These are phyloP conservation scores for Ogataea pini DNA, from an alignment of 805 yeast genomes.

Conservation along the genomic window DNA sequence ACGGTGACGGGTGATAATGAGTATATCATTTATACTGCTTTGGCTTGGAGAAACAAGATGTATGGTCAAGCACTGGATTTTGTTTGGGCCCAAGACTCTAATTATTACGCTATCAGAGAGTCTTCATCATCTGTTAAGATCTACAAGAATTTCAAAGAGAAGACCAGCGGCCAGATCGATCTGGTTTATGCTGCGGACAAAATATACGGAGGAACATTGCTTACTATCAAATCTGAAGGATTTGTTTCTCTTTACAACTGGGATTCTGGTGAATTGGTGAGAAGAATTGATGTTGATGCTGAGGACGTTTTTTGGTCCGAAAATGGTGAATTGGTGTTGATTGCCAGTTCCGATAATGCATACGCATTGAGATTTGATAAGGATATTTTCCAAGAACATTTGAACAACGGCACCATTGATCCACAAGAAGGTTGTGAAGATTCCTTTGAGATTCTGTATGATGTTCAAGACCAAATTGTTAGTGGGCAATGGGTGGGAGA, in stretches of 20 bases:
- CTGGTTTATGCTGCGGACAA: slow-evolving; percentile 74
- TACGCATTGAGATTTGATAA: slow-evolving; percentile 76
- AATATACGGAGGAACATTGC: slow-evolving; percentile 83
- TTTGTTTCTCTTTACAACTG: slow-evolving; percentile 90
- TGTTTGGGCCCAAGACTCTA: slow-evolving; percentile 93
- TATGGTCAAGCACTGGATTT: slow-evolving; percentile 90
- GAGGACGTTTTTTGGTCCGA: slow-evolving; percentile 88
- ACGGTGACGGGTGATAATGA: slow-evolving; percentile 98
- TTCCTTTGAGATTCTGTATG: slow-evolving; percentile 81
- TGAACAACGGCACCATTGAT: slow-evolving; percentile 56
- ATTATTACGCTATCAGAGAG: slow-evolving; percentile 81
- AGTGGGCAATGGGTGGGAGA: slow-evolving; percentile 98
- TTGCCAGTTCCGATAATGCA: slow-evolving; percentile 68
- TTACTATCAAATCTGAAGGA: slow-evolving; percentile 82
- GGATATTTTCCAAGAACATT: slow-evolving; percentile 63
- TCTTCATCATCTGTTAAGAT: slow-evolving; percentile 63
- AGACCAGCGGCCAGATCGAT: slow-evolving; percentile 60
- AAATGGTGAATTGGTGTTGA: slow-evolving; percentile 83
- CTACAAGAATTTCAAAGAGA: slow-evolving; percentile 83
- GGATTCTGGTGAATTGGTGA: slow-evolving; percentile 82
- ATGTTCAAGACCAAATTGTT: slow-evolving; percentile 75
- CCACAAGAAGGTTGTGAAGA: slow-evolving; percentile 88
- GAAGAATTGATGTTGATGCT: slow-evolving; percentile 88
- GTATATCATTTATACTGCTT: slow-evolving; percentile 90
- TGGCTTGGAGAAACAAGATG: slow-evolving; percentile 96